phyloP scores from a whole-genome alignment of 805 yeast genomes.

The Sugiyamaella lignohabitans region DNA sequence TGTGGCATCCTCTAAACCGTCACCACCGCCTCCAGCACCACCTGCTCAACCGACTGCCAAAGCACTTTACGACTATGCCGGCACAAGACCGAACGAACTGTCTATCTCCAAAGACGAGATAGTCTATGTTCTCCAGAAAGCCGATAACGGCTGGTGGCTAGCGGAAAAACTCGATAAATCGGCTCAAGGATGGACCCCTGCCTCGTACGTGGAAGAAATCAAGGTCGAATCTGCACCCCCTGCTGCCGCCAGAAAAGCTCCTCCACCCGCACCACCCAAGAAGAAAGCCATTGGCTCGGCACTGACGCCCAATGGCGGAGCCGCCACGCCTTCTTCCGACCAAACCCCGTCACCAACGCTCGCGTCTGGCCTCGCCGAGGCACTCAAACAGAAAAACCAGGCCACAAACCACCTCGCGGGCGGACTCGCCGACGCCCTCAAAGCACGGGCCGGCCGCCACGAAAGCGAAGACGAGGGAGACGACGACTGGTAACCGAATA shows the following conservation, averaged over 20 bases:
- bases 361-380: conserved; percentile 61
- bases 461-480: conserved; percentile 56
- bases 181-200: conserved; percentile 95
- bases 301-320: neutral
- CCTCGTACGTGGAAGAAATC: conserved; percentile 63
- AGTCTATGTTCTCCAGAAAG: conserved; percentile 63
- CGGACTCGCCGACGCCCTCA: conserved; percentile 84
- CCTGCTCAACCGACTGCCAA: conserved; percentile 67
- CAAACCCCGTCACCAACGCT: conserved; percentile 27
- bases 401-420: conserved; percentile 64
- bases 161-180: conserved; percentile 71
- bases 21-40: conserved; percentile 82
- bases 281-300: conserved; percentile 7
- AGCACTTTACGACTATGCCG: conserved; percentile 85
- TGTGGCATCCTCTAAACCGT: conserved; percentile 55
- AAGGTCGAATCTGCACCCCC: conserved; percentile 17
- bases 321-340: conserved; percentile 16
- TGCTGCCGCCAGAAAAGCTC: conserved; percentile 21
- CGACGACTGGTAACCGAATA: too few relatives aligned
- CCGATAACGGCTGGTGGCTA: conserved; percentile 90
- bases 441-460: conserved; percentile 59
- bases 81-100: conserved; percentile 77
- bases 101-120: conserved; percentile 73
- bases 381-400: conserved; percentile 54
- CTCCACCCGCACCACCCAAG: conserved; percentile 24